Percentiles rank a stretch among this genome's conserved stretches.
Evolutionary conservation across 371 early-diverging fungal species (phyloP).

Genomic region (Saksenaea vasiformis): DNA sequence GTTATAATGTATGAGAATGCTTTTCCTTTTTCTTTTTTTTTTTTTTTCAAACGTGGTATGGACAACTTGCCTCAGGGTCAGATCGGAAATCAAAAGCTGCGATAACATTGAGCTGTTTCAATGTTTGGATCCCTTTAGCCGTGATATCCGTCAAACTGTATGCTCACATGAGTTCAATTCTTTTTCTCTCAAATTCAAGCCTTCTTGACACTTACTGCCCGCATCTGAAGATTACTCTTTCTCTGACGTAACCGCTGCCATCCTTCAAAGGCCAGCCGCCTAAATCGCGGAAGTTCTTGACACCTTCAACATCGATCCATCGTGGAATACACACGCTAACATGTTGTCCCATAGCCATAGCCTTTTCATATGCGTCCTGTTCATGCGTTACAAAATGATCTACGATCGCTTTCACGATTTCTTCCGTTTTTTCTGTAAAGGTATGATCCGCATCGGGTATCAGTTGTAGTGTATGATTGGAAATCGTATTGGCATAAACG

Average conservation of each 20-base stretch:
- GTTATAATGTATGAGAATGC: background rate
- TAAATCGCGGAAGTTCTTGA: constrained; percentile 61
- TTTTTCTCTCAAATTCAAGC: background rate
- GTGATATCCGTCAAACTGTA: constrained; percentile 37
- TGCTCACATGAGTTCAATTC: background rate
- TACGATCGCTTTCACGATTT: constrained; percentile 38
- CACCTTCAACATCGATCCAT: constrained; percentile 56
- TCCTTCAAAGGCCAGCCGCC: constrained; percentile 52
- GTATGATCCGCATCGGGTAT: constrained; percentile 62
- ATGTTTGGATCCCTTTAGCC: constrained; percentile 41
- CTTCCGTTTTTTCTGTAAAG: constrained; percentile 48
- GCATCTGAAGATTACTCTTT: constrained; percentile 48
- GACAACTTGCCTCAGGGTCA: constrained; percentile 34
- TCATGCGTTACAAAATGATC: constrained; percentile 46
- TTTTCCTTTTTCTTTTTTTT: too few species aligned
- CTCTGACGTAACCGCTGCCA: constrained; percentile 44
- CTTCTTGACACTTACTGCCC: constrained; percentile 36
- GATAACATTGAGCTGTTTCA: constrained; percentile 51
- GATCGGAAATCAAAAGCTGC: constrained; percentile 64
- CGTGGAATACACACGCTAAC: constrained; percentile 35
- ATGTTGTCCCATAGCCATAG: constrained; percentile 32
- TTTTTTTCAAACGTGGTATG: background rate
- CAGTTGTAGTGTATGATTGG: constrained; percentile 52
- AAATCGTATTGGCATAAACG: constrained; percentile 50
- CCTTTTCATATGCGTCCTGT: constrained; percentile 49